phyloP scores from a whole-genome alignment of 345 rosid species.

The Heritiera littoralis region DNA sequence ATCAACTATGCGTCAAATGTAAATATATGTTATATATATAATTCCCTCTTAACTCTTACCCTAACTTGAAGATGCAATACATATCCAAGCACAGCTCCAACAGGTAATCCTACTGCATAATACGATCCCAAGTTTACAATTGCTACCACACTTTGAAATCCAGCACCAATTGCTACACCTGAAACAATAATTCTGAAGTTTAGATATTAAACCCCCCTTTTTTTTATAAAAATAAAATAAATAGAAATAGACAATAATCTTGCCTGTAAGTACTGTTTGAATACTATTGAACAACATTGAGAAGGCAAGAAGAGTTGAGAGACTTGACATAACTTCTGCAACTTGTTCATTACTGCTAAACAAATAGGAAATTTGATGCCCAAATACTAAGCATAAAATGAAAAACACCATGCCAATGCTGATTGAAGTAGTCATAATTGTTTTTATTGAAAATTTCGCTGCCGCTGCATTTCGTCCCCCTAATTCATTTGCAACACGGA shows the following conservation, averaged over 20 bases:
- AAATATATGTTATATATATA: too few species aligned
- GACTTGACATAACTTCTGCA: conserved; percentile 44
- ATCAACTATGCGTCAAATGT: too few species aligned
- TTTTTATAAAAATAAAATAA: background rate
- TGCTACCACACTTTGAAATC: conserved; percentile 46
- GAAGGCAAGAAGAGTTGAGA: conserved; percentile 58
- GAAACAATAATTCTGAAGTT: background rate
- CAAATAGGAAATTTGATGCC: conserved; percentile 34
- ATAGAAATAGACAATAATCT: too few species aligned
- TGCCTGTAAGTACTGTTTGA: background rate
- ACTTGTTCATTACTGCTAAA: conserved; percentile 30
- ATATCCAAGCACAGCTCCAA: conserved; percentile 35
- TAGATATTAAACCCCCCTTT: background rate
- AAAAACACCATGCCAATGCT: conserved; percentile 46
- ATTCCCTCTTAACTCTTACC: conserved; percentile 19
- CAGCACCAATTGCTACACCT: conserved; percentile 58
- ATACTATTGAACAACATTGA: conserved; percentile 34
- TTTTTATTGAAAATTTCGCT: conserved; percentile 54
- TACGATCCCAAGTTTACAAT: conserved; percentile 47
- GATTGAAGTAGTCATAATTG: conserved; percentile 35
- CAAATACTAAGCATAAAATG: conserved; percentile 43
- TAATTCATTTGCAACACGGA: conserved; percentile 67
- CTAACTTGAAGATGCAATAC: conserved; percentile 25
- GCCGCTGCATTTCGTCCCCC: conserved; percentile 58
- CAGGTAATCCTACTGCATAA: conserved; percentile 48